These are phyloP conservation scores for Colletotrichum liaoningense DNA, from an alignment of 2,329 filamentous ascomycete species.

Conservation along the genomic window DNA sequence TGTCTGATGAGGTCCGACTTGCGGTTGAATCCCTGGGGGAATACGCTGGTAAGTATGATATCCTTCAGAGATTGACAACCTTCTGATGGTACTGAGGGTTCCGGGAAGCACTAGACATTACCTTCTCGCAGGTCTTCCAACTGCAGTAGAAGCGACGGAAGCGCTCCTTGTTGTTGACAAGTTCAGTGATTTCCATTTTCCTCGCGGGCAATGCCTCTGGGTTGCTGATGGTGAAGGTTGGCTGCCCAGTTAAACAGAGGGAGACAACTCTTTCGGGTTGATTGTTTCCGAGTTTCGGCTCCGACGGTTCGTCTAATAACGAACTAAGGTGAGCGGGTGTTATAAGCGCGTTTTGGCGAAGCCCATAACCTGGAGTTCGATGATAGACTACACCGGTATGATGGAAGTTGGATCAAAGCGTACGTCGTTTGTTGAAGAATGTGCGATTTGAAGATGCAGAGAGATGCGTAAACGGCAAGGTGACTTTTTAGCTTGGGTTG, in stretches of 20 bases:
- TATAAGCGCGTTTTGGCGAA: not conserved
- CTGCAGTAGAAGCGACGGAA: not conserved
- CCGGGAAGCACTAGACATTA: not conserved
- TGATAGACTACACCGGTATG: not conserved
- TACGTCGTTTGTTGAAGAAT: not conserved
- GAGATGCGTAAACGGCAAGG: not conserved
- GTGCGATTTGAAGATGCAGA: not conserved
- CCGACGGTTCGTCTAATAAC: not conserved
- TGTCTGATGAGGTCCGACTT: not conserved
- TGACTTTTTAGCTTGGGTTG: not conserved
- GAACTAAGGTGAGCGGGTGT: not conserved
- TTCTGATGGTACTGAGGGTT: not conserved
- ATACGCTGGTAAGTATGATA: not conserved
- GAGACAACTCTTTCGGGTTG: not conserved
- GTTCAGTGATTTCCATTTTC: not conserved
- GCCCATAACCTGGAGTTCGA: not conserved
- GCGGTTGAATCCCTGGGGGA: not conserved
- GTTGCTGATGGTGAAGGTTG: not conserved
- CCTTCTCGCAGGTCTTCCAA: not conserved
- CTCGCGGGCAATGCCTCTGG: not conserved
- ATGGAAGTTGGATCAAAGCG: not conserved
- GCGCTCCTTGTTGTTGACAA: not conserved
- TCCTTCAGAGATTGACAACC: not conserved
- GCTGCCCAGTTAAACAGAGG: not conserved
- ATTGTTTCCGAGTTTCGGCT: not conserved